phyloP scores from a whole-genome alignment of 23 red algal species.

The Gracilaria caudata region DNA sequence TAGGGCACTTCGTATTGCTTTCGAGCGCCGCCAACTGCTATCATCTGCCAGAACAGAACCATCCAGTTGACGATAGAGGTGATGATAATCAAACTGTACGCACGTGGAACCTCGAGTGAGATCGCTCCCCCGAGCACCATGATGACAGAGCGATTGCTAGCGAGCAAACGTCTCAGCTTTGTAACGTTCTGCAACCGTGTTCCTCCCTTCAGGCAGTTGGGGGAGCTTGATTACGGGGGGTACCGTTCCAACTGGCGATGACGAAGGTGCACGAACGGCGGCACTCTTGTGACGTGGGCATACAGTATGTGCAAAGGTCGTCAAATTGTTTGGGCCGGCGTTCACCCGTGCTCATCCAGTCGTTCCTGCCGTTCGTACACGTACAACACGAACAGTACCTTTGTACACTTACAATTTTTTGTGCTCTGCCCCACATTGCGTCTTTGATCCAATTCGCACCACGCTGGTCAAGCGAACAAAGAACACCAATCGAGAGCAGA shows the following conservation, averaged over 20 bases:
- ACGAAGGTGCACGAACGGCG: no score
- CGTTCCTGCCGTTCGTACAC: no score
- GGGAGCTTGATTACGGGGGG: not conserved
- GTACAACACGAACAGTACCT: no score
- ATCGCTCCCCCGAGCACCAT: conserved; percentile 21
- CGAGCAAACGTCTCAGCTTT: not conserved
- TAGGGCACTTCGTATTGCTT: conserved; percentile 76
- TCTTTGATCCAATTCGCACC: no score
- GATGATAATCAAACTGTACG: conserved; percentile 65
- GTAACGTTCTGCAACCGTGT: not conserved
- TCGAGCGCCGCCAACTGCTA: conserved; percentile 66
- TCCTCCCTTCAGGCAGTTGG: not conserved
- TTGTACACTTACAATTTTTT: no score
- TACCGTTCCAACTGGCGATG: not conserved
- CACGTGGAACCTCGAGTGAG: conserved; percentile 34
- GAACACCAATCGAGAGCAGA: no score
- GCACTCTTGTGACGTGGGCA: no score
- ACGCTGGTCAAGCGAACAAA: no score
- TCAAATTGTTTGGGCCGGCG: no score
- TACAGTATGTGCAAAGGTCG: no score
- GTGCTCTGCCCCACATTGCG: no score
- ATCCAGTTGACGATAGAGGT: conserved; percentile 69
- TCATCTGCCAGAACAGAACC: conserved; percentile 80
- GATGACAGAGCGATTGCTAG: not conserved
- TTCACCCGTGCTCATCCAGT: no score